A percentile compares a stretch with the other conserved stretches of the same genome.
Evolutionary conservation across 306 rosid species (phyloP).

Genomic region (Mimosa pudica): DNA sequence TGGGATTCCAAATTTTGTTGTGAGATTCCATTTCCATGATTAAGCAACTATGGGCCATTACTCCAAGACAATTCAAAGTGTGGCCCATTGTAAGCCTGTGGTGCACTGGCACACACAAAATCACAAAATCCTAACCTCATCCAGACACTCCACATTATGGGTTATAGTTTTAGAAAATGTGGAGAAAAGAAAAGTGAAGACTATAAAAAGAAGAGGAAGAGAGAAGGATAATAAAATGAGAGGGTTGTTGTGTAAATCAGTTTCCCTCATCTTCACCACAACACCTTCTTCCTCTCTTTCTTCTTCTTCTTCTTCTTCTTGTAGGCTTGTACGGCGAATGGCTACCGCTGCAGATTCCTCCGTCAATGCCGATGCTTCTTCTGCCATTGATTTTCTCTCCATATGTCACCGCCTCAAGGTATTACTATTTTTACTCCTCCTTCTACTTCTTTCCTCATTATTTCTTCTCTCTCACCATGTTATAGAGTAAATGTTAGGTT

Average conservation of each 20-base stretch:
- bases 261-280: slow-evolving; percentile 19
- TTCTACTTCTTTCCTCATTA: not conserved
- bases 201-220: not conserved
- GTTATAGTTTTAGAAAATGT: not conserved
- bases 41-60: too few species aligned
- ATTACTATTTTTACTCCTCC: not conserved
- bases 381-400: slow-evolving; percentile 80
- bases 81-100: too few species aligned
- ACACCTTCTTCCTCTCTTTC: slow-evolving; percentile 13
- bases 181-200: slow-evolving; percentile 9
- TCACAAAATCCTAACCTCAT: not conserved
- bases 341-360: slow-evolving; percentile 44
- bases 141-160: not conserved
- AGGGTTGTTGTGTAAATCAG: slow-evolving; percentile 32
- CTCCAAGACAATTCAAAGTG: too few species aligned
- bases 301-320: not conserved
- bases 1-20: not conserved
- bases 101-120: too few species aligned
- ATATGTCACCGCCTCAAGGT: slow-evolving; percentile 88
- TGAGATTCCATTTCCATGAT: too few species aligned
- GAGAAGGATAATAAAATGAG: not conserved
- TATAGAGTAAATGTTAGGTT: not conserved
- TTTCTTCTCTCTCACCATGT: not conserved
- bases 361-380: slow-evolving; percentile 40
- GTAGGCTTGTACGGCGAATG: slow-evolving; percentile 42